Conservation (phyloP, 352 stramenopile genomes). For the Phytophthora idaei region DNA sequence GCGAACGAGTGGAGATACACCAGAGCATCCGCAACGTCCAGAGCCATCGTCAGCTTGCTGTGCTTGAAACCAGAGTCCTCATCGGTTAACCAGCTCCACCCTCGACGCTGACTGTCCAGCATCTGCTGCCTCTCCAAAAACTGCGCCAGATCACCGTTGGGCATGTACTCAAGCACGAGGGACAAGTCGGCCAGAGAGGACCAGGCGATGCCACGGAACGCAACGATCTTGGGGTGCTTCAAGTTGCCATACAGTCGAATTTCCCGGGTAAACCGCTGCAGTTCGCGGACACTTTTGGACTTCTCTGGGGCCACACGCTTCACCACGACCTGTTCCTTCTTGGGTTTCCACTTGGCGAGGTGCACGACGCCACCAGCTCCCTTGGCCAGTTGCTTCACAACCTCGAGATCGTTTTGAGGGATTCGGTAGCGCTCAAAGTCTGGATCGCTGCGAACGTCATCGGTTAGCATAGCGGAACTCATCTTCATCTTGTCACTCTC, state of each 20-base stretch:
- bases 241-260: slow-evolving; percentile 57
- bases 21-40: slow-evolving; percentile 45
- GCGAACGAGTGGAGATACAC: slow-evolving; percentile 52
- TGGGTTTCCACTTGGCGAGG: slow-evolving; percentile 37
- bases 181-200: slow-evolving; percentile 50
- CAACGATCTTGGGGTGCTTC: slow-evolving; percentile 56
- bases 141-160: slow-evolving; percentile 44
- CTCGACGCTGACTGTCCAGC: slow-evolving; percentile 35
- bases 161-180: slow-evolving; percentile 58
- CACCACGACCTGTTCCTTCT: slow-evolving; percentile 45
- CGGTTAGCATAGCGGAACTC: slow-evolving; percentile 31
- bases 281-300: slow-evolving; percentile 42
- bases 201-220: slow-evolving; percentile 54
- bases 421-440: slow-evolving; percentile 58
- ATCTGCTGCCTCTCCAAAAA: slow-evolving; percentile 35
- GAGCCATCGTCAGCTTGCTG: slow-evolving; percentile 40
- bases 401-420: slow-evolving; percentile 47
- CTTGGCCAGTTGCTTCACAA: slow-evolving; percentile 45
- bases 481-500: slow-evolving; percentile 34
- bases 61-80: slow-evolving; percentile 29
- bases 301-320: slow-evolving; percentile 61
- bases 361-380: slow-evolving; percentile 65
- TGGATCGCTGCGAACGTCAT: slow-evolving; percentile 60
- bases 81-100: slow-evolving; percentile 40
- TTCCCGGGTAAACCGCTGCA: slow-evolving; percentile 54